Conservation (phyloP, 805 yeast genomes). For the Candida silvicultrix region DNA sequence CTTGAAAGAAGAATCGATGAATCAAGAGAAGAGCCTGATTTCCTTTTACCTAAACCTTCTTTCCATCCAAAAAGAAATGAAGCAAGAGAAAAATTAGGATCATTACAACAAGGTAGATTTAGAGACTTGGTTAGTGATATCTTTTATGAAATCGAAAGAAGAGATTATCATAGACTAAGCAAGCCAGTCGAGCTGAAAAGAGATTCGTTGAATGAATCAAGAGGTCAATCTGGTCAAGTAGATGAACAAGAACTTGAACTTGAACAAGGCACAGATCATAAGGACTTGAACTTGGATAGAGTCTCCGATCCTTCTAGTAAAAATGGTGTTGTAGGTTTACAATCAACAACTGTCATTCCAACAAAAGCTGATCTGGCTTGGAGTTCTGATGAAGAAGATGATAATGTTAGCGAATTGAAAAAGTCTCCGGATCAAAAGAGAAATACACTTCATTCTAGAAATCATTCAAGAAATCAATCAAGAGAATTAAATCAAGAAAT, state of each 20-base stretch:
- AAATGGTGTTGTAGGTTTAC: conserved; percentile 35
- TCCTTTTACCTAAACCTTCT: conserved; percentile 58
- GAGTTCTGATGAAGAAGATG: conserved; percentile 80
- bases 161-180: conserved; percentile 52
- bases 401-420: conserved; percentile 5
- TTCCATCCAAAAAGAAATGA: conserved; percentile 94
- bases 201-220: neutral
- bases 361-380: conserved; percentile 80
- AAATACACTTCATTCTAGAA: neutral
- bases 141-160: conserved; percentile 75
- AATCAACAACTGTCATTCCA: conserved; percentile 72
- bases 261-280: no score
- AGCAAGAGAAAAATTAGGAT: conserved; percentile 87
- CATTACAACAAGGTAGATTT: conserved; percentile 75
- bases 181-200: no score
- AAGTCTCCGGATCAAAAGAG: neutral
- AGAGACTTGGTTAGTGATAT: conserved; percentile 90
- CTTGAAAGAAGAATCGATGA: conserved; percentile 70
- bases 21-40: conserved; percentile 50
- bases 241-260: neutral
- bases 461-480: neutral
- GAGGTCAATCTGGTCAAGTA: neutral
- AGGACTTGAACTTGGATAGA: neutral
- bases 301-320: conserved; percentile 4
- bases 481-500: neutral